Base-by-base conservation (phyloP, 805 yeast species). In the Yarrowia sp. region DNA sequence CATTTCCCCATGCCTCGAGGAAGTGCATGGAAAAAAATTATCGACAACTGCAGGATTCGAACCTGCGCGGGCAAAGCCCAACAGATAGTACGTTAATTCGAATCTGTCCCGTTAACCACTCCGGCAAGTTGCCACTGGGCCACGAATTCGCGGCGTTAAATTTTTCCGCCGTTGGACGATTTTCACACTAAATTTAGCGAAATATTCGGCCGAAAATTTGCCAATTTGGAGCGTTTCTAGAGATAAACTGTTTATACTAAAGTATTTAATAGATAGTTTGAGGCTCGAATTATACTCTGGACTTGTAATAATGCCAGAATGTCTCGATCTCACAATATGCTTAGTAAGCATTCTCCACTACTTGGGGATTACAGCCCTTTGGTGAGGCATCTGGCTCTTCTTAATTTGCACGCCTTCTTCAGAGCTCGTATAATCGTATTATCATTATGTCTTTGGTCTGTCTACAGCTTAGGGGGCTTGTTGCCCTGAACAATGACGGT, bases 21-120 rank as follows among this genome's bases (percentile, higher is more conserved):
- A 24, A 24, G 30, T 24, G 19, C n/a, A 40, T 8, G 1, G 10
- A 40, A 58, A 61, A 61, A 61, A 64, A 64, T n/a, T n/a, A n/a
- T 40, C 76, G 76, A 74, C 75, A 73, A 70, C 75, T 71, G 76
- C 76, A 74, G 76, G 76, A 74, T 72, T 74, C 76, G 76, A 74
- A 74, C 76, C 76, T 74, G 71, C 76, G 76, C 76, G 76, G 73
- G 76, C 76, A 70, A 68, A 74, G 71, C 76, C 73, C 76, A 74
- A 61, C 64, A 58, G 64, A 58, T 58, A 58, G 64, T 58, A 58
- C 64, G 64, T 43, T 42, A 33, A 58, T 58, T 58, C 64, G 64
- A 58, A 58, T 58, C 64, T 58, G 64, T 58, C 64, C 64, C 64
- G 64, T 58, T 58, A 58, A 58, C 64, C 64, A 58, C 64, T 58